These are phyloP conservation scores for Fusarium phyllophilum DNA, from an alignment of 2,329 filamentous ascomycete genomes.

Conservation along the genomic window DNA sequence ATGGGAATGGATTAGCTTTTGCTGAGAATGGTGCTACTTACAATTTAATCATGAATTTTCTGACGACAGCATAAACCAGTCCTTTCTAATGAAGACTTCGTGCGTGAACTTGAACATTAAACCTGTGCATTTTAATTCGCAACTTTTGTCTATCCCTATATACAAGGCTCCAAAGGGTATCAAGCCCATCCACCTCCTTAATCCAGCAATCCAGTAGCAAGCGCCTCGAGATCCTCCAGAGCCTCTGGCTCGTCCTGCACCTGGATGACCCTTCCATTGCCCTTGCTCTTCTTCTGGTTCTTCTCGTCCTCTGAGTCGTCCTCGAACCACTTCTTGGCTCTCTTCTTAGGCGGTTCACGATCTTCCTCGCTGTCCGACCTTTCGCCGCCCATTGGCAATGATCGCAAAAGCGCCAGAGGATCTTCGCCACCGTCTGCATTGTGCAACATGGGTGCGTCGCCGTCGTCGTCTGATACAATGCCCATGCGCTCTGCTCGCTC, in stretches of 20 bases:
- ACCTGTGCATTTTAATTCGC: constrained; percentile 6
- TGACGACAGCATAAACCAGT: neutral
- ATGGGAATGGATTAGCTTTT: constrained; percentile 26
- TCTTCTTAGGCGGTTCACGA: constrained; percentile 61
- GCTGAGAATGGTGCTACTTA: constrained; percentile 6
- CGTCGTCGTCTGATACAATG: constrained; percentile 42
- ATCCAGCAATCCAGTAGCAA: constrained; percentile 78
- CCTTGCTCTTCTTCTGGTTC: constrained; percentile 51
- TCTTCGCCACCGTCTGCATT: constrained; percentile 44
- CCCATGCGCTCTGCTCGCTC: constrained; percentile 56
- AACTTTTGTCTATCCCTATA: constrained; percentile 37
- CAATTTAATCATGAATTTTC: constrained; percentile 16
- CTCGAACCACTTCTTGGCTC: constrained; percentile 83
- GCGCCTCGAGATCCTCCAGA: constrained; percentile 78
- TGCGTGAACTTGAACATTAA: constrained; percentile 4
- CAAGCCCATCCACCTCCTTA: constrained; percentile 38
- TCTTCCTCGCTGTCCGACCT: constrained; percentile 50
- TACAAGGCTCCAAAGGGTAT: constrained; percentile 44
- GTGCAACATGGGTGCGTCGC: constrained; percentile 49
- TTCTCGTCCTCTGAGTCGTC: constrained; percentile 69
- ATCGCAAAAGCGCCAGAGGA: constrained; percentile 66
- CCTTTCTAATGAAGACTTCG: neutral
- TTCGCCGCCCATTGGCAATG: constrained; percentile 60
- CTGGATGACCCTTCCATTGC: constrained; percentile 66
- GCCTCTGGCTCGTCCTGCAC: constrained; percentile 78